Evolutionary conservation across 345 rosid species (phyloP), one percentile per base, ranked within the genome.

Genomic region (Melaleuca quinquenervia): DNA sequence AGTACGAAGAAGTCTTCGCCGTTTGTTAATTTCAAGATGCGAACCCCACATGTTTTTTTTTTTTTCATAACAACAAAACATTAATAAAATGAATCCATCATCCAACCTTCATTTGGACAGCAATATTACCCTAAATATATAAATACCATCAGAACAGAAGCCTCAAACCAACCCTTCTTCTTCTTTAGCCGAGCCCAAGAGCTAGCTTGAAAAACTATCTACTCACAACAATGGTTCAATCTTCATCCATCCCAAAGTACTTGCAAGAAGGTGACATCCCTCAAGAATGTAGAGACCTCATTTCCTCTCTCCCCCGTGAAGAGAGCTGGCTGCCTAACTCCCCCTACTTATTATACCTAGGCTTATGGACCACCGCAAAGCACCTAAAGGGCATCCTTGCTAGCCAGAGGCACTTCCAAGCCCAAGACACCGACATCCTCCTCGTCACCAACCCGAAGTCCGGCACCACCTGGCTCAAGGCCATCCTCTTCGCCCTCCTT

Each of bases 381-480:
- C 22, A 8, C 75, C 52, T 85, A 12, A 53, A 44, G 22, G 84
- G 76, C 29, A 8, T 85, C 53, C 55, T 85, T 45, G 3, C 74
- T 27, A 16, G 41, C 7, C 75, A 80, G 41, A 82, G 26, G 29
- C 49, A 85, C 36, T 85, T 85, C 83, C 50, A 15, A n/a, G 87
- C 87, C 50, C 13, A 5, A 16, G 53, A 78, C 48, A 22, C 83
- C 52, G 84, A 85, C 49, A 55, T 76, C 84, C 22, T 85, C 70
- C 87, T 85, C 29, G 75, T 48, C 84, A 76, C 87, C 87, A 50
- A 1, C 74, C 87, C 87, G 6, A 85, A 85, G 52, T 52, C 84
- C 14, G 83, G 87, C 50, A 85, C 83, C 83, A 85, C 83, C 11
- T 76, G 87, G 87, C 85, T 86, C 6, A 86, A 83, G n/a, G 88